These are phyloP conservation scores for Penicillium paxilli DNA, from an alignment of 495 filamentous ascomycete genomes.

Conservation along the genomic window DNA sequence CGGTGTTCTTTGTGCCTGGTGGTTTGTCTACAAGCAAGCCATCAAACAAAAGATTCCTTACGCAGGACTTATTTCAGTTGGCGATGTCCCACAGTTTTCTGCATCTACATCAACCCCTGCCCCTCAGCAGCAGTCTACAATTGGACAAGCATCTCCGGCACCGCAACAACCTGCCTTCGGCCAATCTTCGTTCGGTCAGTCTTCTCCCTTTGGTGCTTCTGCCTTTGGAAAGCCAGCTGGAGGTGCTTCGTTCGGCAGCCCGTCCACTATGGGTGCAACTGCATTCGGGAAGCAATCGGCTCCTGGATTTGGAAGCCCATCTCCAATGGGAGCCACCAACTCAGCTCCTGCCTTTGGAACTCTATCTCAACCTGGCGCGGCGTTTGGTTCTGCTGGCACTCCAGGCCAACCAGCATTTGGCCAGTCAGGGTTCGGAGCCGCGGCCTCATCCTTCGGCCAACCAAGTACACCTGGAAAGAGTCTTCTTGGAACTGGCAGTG, in stretches of 20 bases:
- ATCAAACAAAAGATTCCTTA: conserved; percentile 73
- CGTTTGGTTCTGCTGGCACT: conserved; percentile 31
- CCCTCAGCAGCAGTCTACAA: conserved; percentile 33
- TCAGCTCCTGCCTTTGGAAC: conserved; percentile 46
- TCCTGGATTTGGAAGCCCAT: conserved; percentile 26
- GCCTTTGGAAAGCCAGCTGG: conserved; percentile 31
- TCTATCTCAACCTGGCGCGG: conserved; percentile 29
- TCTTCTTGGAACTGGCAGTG: conserved; percentile 24
- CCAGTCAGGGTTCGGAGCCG: conserved; percentile 49
- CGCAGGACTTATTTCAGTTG: conserved; percentile 58
- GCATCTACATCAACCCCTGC: conserved; percentile 13
- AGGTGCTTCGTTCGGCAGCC: conserved; percentile 37
- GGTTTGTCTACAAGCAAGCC: conserved; percentile 85
- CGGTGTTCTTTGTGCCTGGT: conserved; percentile 83
- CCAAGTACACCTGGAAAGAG: conserved; percentile 31
- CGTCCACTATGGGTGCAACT: conserved; percentile 34
- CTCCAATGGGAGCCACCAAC: conserved; percentile 21
- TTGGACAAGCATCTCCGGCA: conserved; percentile 42
- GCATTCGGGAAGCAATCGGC: conserved; percentile 36
- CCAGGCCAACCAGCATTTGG: conserved; percentile 36
- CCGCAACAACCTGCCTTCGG: conserved; percentile 35
- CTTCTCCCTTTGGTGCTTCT: conserved; percentile 36
- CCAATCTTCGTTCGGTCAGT: conserved; percentile 39
- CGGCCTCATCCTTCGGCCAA: conserved; percentile 44
- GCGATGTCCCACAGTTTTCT: conserved; percentile 20